These are phyloP conservation scores for Saturnispora halmiae DNA, from an alignment of 805 yeast genomes.

Conservation along the genomic window DNA sequence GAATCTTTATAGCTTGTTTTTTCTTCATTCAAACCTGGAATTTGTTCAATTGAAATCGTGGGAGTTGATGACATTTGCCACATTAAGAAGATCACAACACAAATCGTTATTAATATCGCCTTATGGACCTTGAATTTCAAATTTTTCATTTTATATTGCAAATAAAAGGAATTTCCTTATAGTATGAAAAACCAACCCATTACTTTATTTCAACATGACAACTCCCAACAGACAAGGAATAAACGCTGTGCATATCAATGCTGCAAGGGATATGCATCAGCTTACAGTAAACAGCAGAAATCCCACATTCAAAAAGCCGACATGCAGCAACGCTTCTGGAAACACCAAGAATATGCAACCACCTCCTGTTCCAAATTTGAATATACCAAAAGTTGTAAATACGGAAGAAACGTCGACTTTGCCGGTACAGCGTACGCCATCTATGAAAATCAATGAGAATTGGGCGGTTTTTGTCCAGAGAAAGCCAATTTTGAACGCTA, in stretches of 20 bases:
- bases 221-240: constrained; percentile 21
- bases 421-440: constrained; percentile 58
- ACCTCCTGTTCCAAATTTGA: background rate
- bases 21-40: background rate
- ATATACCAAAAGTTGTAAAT: background rate
- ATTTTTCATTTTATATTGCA: background rate
- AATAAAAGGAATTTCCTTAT: background rate
- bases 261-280: constrained; percentile 56
- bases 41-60: background rate
- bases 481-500: constrained; percentile 66
- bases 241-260: constrained; percentile 44
- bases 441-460: constrained; percentile 49
- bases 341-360: too few species aligned
- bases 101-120: background rate
- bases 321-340: too few species aligned
- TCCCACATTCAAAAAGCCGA: constrained; percentile 2
- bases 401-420: constrained; percentile 33
- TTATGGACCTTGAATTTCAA: background rate
- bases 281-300: constrained; percentile 33
- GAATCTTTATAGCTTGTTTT: background rate
- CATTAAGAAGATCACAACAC: background rate
- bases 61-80: constrained; percentile 5
- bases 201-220: too few species aligned
- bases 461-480: constrained; percentile 73
- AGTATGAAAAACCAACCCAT: background rate